These are phyloP conservation scores for Deinandra increscens DNA, from an alignment of 129 eudicot species.

Conservation along the genomic window DNA sequence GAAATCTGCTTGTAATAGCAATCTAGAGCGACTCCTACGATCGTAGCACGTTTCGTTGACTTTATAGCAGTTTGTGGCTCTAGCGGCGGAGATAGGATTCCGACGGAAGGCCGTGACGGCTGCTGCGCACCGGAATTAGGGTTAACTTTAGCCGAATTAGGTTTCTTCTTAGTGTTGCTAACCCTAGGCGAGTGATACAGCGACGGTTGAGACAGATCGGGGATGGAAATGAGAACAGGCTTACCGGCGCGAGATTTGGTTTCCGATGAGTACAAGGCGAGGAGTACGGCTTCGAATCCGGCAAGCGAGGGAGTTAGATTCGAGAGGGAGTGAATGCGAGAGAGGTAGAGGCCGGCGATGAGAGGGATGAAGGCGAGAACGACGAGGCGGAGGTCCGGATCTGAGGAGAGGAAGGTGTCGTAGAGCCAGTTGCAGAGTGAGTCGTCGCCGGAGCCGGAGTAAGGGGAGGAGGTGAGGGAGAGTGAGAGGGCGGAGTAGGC, in stretches of 20 bases:
- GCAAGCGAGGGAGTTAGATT: conserved; percentile 45
- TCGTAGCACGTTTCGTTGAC: conserved; percentile 77
- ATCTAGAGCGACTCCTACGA: conserved; percentile 75
- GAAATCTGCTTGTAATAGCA: conserved; percentile 81
- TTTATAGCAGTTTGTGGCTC: conserved; percentile 81
- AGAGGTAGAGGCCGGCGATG: conserved; percentile 53
- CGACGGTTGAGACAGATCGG: conserved; percentile 81
- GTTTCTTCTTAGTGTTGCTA: conserved; percentile 27
- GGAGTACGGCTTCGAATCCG: conserved; percentile 81
- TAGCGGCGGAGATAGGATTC: conserved; percentile 58
- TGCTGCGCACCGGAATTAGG: conserved; percentile 28
- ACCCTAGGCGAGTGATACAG: conserved; percentile 72
- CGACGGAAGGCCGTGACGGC: conserved; percentile 33
- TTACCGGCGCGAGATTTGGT: conserved; percentile 74
- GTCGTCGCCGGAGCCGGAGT: conserved; percentile 76
- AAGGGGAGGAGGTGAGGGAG: conserved; percentile 48
- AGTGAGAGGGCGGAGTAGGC: conserved; percentile 64
- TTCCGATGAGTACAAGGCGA: conserved; percentile 64
- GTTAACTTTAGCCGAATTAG: conserved; percentile 30
- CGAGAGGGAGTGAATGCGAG: conserved; percentile 51
- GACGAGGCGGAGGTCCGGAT: conserved; percentile 82
- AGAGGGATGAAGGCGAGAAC: conserved; percentile 76
- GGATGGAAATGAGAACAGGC: conserved; percentile 53
- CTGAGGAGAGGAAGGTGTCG: conserved; percentile 75
- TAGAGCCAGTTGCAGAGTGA: conserved; percentile 86